Evolutionary conservation across 495 filamentous ascomycete genomes (phyloP), one percentile per base, ranked within the genome.

Genomic region (Lasiosphaeriaceae sp.): DNA sequence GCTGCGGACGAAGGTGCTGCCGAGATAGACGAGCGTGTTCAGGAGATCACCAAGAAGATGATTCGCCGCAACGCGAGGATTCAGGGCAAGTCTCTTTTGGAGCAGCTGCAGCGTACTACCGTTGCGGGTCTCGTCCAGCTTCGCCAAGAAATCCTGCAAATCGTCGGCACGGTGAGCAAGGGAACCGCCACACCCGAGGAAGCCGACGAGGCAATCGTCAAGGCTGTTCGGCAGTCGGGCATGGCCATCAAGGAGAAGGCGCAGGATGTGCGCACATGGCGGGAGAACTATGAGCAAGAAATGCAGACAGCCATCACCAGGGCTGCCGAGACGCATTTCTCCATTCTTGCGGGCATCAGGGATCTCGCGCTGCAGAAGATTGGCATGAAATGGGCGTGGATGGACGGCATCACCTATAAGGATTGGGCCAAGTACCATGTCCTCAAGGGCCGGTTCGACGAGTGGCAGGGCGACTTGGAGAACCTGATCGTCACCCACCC

Each of bases 341-440:
- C 83, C 54, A 88, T 95, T 34, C 80, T 99, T 35, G 89, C 94
- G 60, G 80, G 82, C 51, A 91, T 96, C 54, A 83, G 90, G 20
- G 91, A 97, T 60, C 78, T 96, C 8, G 91, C 92, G 2, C 78
- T 99, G 8, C 91, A 96, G 66, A 93, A 96, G 65, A 90, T 99
- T 52, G 95, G 95, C 41, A 92, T 95, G 83, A 90, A 94, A 56
- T 99, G 95, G 92, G 92, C 92, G 1, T 95, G 90, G 87, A 96
- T 90, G 80, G 93, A 97, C 51, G 88, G 88, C 37, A 83, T 99
- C 57, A 92, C 92, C 6, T 96, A 97, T 77, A 92, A 94, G 64
- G 92, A 97, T 67, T 99, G 95, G 95, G 82, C 83, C 24, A 89
- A 89, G 64, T 97, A 96, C 66, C 88, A 96, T 64, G 78, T 86